Evolutionary conservation across 2,329 filamentous ascomycete genomes (phyloP).

Genomic region (Leptoxyphium fumago): DNA sequence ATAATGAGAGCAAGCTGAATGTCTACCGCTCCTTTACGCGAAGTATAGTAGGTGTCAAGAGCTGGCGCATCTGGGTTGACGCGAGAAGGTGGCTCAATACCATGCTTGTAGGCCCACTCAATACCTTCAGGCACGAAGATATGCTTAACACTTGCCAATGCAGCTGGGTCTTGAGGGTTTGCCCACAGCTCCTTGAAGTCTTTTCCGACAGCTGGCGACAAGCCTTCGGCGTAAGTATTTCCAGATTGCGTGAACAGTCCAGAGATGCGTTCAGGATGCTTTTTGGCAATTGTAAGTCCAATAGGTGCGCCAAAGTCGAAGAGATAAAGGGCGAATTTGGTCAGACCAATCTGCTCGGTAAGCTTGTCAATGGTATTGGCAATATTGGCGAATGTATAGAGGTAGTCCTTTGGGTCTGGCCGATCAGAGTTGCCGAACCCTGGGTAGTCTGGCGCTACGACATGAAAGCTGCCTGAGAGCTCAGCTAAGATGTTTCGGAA

Average conservation of each 20-base stretch:
- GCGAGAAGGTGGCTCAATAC: too few relatives aligned
- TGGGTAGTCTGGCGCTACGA: constrained; percentile 6
- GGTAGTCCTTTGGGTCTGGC: constrained; percentile 3
- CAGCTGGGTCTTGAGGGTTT: too few relatives aligned
- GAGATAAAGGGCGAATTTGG: background rate
- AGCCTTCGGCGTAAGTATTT: background rate
- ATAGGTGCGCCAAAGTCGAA: background rate
- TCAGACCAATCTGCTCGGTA: constrained; percentile 18
- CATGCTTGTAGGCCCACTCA: too few relatives aligned
- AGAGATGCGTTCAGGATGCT: background rate
- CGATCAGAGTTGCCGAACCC: constrained; percentile 4
- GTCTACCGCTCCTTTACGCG: too few relatives aligned
- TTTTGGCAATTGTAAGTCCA: background rate
- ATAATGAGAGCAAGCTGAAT: too few relatives aligned
- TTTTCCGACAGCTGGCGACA: background rate
- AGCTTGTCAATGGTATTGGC: constrained; percentile 4
- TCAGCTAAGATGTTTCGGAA: constrained; percentile 2
- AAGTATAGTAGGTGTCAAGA: too few relatives aligned
- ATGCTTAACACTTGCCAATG: too few relatives aligned
- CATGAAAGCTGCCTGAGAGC: constrained; percentile 2
- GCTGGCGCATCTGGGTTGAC: too few relatives aligned
- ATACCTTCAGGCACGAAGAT: too few relatives aligned
- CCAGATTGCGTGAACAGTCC: background rate
- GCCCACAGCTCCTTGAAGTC: too few relatives aligned
- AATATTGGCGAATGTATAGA: constrained; percentile 4